Percentiles rank a stretch among this genome's conserved stretches.
These are phyloP conservation scores for Usnea hakonensis DNA, from an alignment of 495 filamentous ascomycete genomes.

Conservation along the genomic window DNA sequence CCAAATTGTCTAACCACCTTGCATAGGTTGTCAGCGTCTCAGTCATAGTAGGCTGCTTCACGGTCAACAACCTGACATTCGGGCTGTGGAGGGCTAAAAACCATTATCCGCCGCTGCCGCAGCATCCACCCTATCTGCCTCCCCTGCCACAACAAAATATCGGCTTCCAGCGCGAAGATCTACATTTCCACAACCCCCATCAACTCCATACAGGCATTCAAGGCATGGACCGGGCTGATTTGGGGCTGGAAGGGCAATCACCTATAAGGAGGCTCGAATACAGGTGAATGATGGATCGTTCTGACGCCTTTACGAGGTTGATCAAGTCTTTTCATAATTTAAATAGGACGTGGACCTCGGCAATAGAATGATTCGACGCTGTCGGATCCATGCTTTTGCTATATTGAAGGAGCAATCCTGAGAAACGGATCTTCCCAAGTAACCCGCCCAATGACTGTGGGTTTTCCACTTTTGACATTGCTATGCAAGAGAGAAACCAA, in stretches of 20 bases:
- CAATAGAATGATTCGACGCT: not conserved
- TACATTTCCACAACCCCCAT: conserved; percentile 13
- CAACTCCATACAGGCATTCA: conserved; percentile 13
- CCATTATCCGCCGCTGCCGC: conserved; percentile 22
- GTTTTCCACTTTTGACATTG: not conserved
- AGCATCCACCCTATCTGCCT: conserved; percentile 16
- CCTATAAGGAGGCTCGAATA: conserved; percentile 22
- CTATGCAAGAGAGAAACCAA: not conserved
- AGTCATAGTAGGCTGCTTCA: conserved; percentile 39
- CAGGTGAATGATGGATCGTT: not conserved
- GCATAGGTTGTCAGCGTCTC: conserved; percentile 13
- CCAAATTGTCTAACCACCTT: conserved; percentile 18
- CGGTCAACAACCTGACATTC: conserved; percentile 52
- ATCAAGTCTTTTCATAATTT: not conserved
- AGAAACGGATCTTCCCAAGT: not conserved
- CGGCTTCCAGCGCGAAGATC: not conserved
- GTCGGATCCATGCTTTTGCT: not conserved
- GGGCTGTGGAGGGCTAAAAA: conserved; percentile 33
- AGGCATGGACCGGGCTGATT: not conserved
- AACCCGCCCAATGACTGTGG: not conserved
- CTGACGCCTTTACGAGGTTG: not conserved
- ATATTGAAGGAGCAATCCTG: not conserved
- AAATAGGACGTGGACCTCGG: too few species aligned
- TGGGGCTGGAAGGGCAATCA: conserved; percentile 4
- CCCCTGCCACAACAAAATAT: conserved; percentile 12